Evolutionary conservation across 2,329 filamentous ascomycete species (phyloP), one percentile per base, ranked within the genome.

Genomic region (Diaporthe velutina): DNA sequence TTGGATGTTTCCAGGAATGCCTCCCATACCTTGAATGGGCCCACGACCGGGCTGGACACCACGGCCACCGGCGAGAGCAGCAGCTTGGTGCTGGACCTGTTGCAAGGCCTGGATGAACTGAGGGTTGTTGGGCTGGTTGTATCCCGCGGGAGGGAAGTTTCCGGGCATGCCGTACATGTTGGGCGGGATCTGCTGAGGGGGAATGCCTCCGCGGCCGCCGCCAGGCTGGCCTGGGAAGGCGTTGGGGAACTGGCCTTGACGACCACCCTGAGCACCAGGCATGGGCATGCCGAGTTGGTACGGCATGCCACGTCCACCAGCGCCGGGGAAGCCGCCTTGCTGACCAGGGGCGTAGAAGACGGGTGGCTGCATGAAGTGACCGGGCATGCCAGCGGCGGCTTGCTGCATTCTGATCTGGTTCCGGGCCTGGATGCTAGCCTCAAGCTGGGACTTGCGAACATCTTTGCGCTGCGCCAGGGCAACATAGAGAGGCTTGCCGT

Each of bases 371-470:
- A 98, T 96, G 90, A 90, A 95, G 83, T 94, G 93, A 86, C 93
- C 94, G 40, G 75, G 73, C 73, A 76, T 73, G 64, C 73, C 94
- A 78, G 96, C 95, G 79, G 96, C 95, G 79, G 95, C 95, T 87
- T 99, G 97, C 89, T 98, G 97, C 93, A 98, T 97, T 83, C 97
- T 94, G 83, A 98, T 93, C 86, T 98, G 96, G 90, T 98, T 98
- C 86, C 97, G 95, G 85, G 97, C 96, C 89, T 98, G 97, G 86
- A 99, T 99, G 87, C 95, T 98, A 81, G 96, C 96, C 90, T 99
- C 97, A 80, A 99, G 95, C 90, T 98, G 97, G 89, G 93, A 98
- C 92, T 98, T 98, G 87, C 97, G 96, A 82, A 99, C 96, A 87
- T 99, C 97, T 92, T 99, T 99, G 88, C 97, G 96, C 90, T 99